These are phyloP conservation scores for Acanthamoeba castellanii DNA, from an alignment of 208 protist genomes.

Conservation along the genomic window DNA sequence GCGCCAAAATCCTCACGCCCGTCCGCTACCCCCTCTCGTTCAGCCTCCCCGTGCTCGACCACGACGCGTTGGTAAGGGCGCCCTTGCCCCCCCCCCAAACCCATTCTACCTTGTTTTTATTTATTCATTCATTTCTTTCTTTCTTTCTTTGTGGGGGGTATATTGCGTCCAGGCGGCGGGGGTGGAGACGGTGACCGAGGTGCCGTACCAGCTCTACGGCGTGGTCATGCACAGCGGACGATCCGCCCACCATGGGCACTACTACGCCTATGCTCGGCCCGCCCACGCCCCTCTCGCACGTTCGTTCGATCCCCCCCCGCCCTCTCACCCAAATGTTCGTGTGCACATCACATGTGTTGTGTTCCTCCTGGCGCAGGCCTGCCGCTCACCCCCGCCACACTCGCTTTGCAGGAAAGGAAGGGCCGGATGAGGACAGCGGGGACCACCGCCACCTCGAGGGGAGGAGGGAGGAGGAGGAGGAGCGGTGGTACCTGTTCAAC, in stretches of 20 bases:
- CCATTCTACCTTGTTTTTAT: too few relatives aligned
- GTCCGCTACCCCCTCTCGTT: background rate
- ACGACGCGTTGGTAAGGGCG: background rate
- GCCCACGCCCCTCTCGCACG: too few relatives aligned
- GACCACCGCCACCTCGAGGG: background rate
- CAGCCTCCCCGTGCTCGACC: background rate
- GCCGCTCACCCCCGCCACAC: background rate
- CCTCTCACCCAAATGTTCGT: too few relatives aligned
- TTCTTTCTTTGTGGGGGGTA: too few relatives aligned
- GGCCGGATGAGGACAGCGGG: background rate
- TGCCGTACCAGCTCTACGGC: conserved; percentile 6
- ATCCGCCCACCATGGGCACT: conserved; percentile 59
- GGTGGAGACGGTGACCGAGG: too few relatives aligned
- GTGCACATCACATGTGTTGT: too few relatives aligned
- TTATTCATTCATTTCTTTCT: background rate
- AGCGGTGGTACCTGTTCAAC: conserved; percentile 38
- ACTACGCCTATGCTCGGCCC: conserved; percentile 36
- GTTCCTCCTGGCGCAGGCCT: too few relatives aligned
- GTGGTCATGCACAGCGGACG: conserved; percentile 56
- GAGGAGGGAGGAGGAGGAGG: background rate
- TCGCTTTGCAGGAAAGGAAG: background rate
- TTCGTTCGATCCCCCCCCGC: too few relatives aligned
- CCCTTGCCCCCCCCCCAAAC: too few relatives aligned
- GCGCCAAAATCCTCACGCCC: background rate
- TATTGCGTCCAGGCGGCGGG: too few relatives aligned